Evolutionary conservation across 768 basidiomycete genomes (phyloP), one percentile per base, ranked within the genome.

Genomic region (Leucosporidium yakuticum): DNA sequence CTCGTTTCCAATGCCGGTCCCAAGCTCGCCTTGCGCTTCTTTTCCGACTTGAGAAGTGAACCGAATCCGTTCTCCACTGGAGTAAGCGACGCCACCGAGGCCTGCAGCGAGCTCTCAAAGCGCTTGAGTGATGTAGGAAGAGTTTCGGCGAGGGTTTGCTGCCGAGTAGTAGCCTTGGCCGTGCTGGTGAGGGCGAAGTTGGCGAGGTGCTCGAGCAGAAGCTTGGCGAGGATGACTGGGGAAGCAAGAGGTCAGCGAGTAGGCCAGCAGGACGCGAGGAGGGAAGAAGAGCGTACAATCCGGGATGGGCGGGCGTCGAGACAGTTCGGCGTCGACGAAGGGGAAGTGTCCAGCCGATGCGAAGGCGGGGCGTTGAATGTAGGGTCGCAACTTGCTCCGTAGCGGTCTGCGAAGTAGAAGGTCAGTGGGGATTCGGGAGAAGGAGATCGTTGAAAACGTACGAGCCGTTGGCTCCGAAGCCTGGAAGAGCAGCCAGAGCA

Each of bases 11-110:
- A 27, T 15, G n/a, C 8, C 51, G 51, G 9, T 15, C 51, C 51
- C 51, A 53, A 9, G 51, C 51, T 53, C 51, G 51, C 51, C 51
- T 53, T 53, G 51, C 51, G 51, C 51, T 53, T 53, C 51, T 53
- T 53, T 21, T 44, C 39, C 39, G 39, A 44, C 39, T 44, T 44
- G 39, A 44, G 39, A 8, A 44, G 8, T 3, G 39, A 44, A 15
- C 51, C 51, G n/a, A 53, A 5, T 27, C 23, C 51, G n/a, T 53
- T 53, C n/a, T 23, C 51, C 51, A 9, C 15, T 21, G 51, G n/a
- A 4, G 12, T 11, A 9, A 27, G 51, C 14, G 27, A 23, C 14
- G 51, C 9, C 12, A 53, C 51, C 51, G 51, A 27, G 17, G 7
- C 51, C 17, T n/a, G 51, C 17, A 53, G 51, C 21, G n/a, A 27